Evolutionary conservation across 2,329 filamentous ascomycete species (phyloP).

Genomic region (Paracoccidioides brasiliensis): DNA sequence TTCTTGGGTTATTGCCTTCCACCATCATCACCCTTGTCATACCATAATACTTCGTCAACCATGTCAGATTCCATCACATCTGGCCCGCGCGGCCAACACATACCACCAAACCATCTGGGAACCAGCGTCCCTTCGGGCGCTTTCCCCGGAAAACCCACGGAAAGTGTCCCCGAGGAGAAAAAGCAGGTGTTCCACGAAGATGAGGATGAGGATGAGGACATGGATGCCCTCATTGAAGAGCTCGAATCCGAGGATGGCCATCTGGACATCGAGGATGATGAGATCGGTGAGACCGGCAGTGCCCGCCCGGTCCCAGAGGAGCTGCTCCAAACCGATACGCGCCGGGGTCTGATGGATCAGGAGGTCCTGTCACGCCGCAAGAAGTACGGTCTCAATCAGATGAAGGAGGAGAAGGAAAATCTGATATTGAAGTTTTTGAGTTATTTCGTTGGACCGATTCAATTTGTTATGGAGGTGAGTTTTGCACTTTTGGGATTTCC

Average conservation of each 20-base stretch:
- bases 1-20: no score
- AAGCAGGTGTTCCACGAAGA: constrained; percentile 31
- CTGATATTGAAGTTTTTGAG: constrained; percentile 65
- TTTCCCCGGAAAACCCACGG: constrained; percentile 10
- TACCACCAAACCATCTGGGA: constrained; percentile 15
- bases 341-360: constrained; percentile 55
- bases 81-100: constrained; percentile 9
- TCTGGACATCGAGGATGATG: constrained; percentile 49
- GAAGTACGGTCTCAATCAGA: constrained; percentile 73
- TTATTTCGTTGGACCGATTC: constrained; percentile 80
- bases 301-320: constrained; percentile 55
- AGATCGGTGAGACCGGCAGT: constrained; percentile 40
- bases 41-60: background rate
- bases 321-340: constrained; percentile 62
- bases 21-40: no score
- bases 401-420: constrained; percentile 87
- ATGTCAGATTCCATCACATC: constrained; percentile 11
- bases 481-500: constrained; percentile 6
- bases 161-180: constrained; percentile 6
- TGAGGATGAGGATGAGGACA: constrained; percentile 69
- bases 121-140: constrained; percentile 13
- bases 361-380: constrained; percentile 53
- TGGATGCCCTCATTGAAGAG: constrained; percentile 76
- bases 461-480: constrained; percentile 79
- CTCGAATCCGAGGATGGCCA: constrained; percentile 70